These are phyloP conservation scores for Westerdykella ornata DNA, from an alignment of 2,329 filamentous ascomycete species.

Conservation along the genomic window DNA sequence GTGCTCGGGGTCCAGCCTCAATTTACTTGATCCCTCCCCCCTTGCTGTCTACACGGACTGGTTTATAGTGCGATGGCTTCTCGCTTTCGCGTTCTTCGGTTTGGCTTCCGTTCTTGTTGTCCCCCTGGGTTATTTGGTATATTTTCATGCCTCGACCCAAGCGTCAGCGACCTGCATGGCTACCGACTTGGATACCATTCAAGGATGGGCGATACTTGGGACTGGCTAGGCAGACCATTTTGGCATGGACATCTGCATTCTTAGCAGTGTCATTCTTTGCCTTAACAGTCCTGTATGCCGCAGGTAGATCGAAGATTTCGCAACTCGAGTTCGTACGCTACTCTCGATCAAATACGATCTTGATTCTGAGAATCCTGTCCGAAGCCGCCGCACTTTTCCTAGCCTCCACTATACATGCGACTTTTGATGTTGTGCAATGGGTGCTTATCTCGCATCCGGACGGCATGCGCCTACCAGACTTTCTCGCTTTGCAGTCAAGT, in stretches of 20 bases:
- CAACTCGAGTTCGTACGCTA: slow-evolving; percentile 7
- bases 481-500: slow-evolving; percentile 10
- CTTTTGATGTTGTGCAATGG: slow-evolving; percentile 14
- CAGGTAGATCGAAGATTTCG: slow-evolving; percentile 6
- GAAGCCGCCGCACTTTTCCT: slow-evolving; percentile 10
- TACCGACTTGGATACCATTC: slow-evolving; percentile 9
- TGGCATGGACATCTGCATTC: slow-evolving; percentile 10
- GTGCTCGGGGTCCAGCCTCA: too few species aligned
- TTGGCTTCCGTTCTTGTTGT: too few species aligned
- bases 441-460: slow-evolving; percentile 10
- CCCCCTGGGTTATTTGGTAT: too few species aligned
- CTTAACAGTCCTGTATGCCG: slow-evolving; percentile 10
- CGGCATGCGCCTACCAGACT: slow-evolving; percentile 9
- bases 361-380: slow-evolving; percentile 10
- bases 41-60: too few species aligned
- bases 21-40: too few species aligned
- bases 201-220: slow-evolving; percentile 13
- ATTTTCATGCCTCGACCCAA: slow-evolving; percentile 10
- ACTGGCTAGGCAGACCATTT: slow-evolving; percentile 10
- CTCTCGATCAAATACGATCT: slow-evolving; percentile 9
- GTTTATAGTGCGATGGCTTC: too few species aligned
- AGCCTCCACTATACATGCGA: slow-evolving; percentile 8
- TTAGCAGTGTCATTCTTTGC: slow-evolving; percentile 9
- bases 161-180: slow-evolving; percentile 11
- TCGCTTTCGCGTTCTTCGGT: too few species aligned